Percentiles rank a stretch among this genome's conserved stretches.
Conservation (phyloP, 23 red algal species). For the Agarophyton chilense region DNA sequence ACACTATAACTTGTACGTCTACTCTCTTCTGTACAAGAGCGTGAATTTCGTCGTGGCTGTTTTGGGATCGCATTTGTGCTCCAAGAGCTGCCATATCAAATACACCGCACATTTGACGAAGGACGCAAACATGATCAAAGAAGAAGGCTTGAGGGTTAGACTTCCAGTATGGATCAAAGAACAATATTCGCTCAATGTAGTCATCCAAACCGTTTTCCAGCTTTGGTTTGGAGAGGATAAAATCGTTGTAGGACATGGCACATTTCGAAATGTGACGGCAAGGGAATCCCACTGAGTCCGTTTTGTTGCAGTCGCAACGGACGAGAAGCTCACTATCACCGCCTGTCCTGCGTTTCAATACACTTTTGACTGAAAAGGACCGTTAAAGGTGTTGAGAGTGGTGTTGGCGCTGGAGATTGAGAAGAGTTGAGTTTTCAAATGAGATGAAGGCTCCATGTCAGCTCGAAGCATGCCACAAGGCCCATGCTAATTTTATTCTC, state of each 20-base stretch:
- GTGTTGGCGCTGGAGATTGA: not conserved
- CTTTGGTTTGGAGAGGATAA: not conserved
- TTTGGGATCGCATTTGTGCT: not conserved
- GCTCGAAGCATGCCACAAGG: not conserved
- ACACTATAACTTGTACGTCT: no score
- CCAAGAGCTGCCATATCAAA: not conserved
- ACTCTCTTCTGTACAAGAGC: not conserved
- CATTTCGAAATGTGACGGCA: not conserved
- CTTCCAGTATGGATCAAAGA: constrained; percentile 15
- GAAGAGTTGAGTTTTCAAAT: not conserved
- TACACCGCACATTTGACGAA: not conserved
- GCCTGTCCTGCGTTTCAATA: not conserved
- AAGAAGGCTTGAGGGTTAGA: not conserved
- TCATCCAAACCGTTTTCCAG: not conserved
- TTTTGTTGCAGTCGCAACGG: no score
- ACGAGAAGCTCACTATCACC: not conserved
- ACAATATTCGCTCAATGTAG: not conserved
- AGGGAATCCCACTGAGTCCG: not conserved
- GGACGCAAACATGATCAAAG: not conserved
- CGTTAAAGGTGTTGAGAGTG: no score
- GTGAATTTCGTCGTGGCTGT: not conserved
- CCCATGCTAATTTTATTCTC: not conserved
- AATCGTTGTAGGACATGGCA: not conserved
- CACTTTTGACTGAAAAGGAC: not conserved
- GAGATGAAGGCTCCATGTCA: not conserved